Conservation (phyloP, 108 stramenopile species). For the Cyclotella choctawhatcheeana region DNA sequence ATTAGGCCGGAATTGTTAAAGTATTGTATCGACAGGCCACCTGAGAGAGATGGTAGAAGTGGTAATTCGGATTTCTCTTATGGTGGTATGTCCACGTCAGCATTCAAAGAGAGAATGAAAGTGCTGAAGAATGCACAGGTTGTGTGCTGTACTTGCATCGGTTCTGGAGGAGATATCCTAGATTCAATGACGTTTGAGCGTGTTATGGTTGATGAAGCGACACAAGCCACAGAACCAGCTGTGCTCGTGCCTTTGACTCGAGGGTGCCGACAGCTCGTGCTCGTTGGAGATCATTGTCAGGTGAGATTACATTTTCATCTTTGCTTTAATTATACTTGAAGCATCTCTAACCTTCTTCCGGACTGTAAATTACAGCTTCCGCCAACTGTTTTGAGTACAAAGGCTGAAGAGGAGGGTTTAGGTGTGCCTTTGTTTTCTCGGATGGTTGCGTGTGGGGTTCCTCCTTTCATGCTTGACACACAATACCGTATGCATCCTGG, state of each 20-base stretch:
- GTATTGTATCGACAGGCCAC: slow-evolving; percentile 87
- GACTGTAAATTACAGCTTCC: no score
- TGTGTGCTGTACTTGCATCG: slow-evolving; percentile 95
- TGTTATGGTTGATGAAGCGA: slow-evolving; percentile 95
- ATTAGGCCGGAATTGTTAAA: slow-evolving; percentile 90
- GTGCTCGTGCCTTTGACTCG: slow-evolving; percentile 90
- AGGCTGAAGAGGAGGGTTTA: slow-evolving; percentile 88
- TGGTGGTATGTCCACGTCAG: slow-evolving; percentile 51
- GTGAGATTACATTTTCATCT: no score
- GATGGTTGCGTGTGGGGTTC: slow-evolving; percentile 91
- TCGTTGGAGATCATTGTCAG: slow-evolving; percentile 98
- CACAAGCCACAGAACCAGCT: slow-evolving; percentile 93
- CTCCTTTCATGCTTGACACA: slow-evolving; percentile 91
- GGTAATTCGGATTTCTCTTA: slow-evolving; percentile 37
- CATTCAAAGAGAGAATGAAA: slow-evolving; percentile 85
- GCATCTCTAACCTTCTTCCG: no score
- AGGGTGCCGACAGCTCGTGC: slow-evolving; percentile 92
- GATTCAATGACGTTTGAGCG: slow-evolving; percentile 88
- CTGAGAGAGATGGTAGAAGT: slow-evolving; percentile 54
- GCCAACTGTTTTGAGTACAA: slow-evolving; percentile 87
- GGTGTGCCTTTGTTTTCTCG: slow-evolving; percentile 89
- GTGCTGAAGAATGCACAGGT: slow-evolving; percentile 88
- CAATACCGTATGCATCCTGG: slow-evolving; percentile 96
- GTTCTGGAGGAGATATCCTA: slow-evolving; percentile 89
- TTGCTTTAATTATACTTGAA: no score